Conservation (phyloP, 108 stramenopile species). For the Skeletonema tropicum region DNA sequence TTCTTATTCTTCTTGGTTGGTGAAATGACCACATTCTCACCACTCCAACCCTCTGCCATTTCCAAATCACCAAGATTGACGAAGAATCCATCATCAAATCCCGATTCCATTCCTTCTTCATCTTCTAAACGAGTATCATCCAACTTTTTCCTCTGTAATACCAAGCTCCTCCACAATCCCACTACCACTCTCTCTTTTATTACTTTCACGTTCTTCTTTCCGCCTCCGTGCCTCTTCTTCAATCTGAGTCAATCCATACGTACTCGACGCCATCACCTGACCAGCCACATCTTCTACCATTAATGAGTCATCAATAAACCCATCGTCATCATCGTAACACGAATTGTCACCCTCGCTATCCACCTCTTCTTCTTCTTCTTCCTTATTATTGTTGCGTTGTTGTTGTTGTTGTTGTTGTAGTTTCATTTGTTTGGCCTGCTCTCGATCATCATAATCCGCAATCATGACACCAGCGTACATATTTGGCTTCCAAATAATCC, state of each 20-base stretch:
- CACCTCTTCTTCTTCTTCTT: constrained; percentile 57
- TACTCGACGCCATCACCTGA: constrained; percentile 76
- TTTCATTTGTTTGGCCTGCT: constrained; percentile 10
- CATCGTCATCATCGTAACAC: constrained; percentile 61
- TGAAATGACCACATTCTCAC: constrained; percentile 56
- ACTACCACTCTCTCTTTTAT: constrained; percentile 8
- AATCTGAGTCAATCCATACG: constrained; percentile 71
- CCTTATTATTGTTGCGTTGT: neutral
- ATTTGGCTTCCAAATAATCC: constrained; percentile 90
- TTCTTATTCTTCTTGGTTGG: constrained; percentile 6
- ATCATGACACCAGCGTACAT: constrained; percentile 83
- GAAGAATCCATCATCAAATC: constrained; percentile 82
- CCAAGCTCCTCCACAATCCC: neutral
- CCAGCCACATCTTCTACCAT: constrained; percentile 75
- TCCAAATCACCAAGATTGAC: constrained; percentile 87
- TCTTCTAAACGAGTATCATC: neutral
- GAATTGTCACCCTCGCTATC: constrained; percentile 67
- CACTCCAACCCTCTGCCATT: constrained; percentile 78
- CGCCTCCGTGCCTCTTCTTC: constrained; percentile 63
- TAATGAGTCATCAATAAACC: constrained; percentile 81
- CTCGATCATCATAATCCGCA: constrained; percentile 58
- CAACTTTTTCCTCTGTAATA: neutral
- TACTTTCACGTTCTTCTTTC: neutral
- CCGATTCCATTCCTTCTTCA: constrained; percentile 15
- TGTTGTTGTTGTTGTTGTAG: neutral